phyloP scores from a whole-genome alignment of 2,329 filamentous ascomycete species.

The Stachybotrys chartarum region DNA sequence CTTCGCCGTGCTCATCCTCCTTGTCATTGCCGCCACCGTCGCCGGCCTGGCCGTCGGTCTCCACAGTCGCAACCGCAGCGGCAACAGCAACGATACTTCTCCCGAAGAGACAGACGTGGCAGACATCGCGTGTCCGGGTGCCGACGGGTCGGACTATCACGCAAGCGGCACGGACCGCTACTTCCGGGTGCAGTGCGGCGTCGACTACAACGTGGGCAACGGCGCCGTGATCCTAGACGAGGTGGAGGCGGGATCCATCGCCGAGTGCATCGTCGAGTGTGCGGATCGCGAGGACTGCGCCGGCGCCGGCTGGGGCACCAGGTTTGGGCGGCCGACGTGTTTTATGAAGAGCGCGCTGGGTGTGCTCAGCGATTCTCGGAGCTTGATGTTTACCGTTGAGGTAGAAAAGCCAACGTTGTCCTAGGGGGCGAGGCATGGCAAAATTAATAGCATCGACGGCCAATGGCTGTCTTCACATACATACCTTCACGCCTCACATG shows the following conservation, averaged over 20 bases:
- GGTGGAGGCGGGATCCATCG: constrained; percentile 8
- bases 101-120: neutral
- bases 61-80: neutral
- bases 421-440: too few relatives aligned
- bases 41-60: neutral
- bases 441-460: neutral
- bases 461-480: neutral
- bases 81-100: constrained; percentile 1
- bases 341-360: constrained; percentile 14
- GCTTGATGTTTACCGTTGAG: neutral
- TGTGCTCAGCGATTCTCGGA: neutral
- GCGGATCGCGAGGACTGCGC: constrained; percentile 8
- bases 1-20: neutral
- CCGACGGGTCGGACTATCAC: constrained; percentile 6
- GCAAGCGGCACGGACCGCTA: constrained; percentile 2
- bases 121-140: constrained; percentile 8
- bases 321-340: constrained; percentile 9
- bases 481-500: neutral
- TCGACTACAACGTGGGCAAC: constrained; percentile 10
- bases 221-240: constrained; percentile 8
- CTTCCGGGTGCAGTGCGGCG: constrained; percentile 10
- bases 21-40: neutral
- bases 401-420: neutral
- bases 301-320: constrained; percentile 13
- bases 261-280: constrained; percentile 14